Percentiles rank a stretch among this genome's conserved stretches.
phyloP scores from a whole-genome alignment of 805 yeast species.

The Starmera caribaea region DNA sequence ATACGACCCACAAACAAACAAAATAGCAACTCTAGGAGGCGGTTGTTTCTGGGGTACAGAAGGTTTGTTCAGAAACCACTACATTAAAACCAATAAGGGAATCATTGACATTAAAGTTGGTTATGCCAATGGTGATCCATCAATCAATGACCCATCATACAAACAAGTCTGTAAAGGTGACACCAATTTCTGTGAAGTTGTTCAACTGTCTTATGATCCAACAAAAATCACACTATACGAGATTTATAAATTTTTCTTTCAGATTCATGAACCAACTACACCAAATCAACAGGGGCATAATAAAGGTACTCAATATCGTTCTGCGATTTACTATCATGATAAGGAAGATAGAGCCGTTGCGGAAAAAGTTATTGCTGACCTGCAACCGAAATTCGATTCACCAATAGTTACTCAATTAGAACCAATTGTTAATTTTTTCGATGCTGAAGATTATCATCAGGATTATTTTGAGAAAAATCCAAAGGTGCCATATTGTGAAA shows the following conservation, averaged over 20 bases:
- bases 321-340: constrained; percentile 61
- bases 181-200: constrained; percentile 73
- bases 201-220: constrained; percentile 81
- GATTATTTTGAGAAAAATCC: constrained; percentile 73
- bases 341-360: constrained; percentile 38
- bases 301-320: constrained; percentile 81
- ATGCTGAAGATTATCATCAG: constrained; percentile 96
- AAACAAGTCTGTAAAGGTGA: constrained; percentile 64
- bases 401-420: constrained; percentile 62
- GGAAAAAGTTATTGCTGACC: constrained; percentile 33
- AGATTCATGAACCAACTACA: constrained; percentile 93
- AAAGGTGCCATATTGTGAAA: constrained; percentile 81
- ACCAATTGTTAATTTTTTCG: constrained; percentile 64
- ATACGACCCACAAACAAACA: constrained; percentile 34
- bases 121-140: constrained; percentile 64
- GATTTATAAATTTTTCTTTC: constrained; percentile 73
- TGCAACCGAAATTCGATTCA: constrained; percentile 64
- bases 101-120: constrained; percentile 79
- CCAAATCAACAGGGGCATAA: constrained; percentile 81
- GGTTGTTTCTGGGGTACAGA: constrained; percentile 91
- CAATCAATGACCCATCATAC: constrained; percentile 44
- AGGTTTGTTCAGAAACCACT: constrained; percentile 55
- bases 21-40: constrained; percentile 50
- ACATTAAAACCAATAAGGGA: constrained; percentile 50
- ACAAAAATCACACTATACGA: constrained; percentile 44